Evolutionary conservation across 2,329 filamentous ascomycete species (phyloP).

Genomic region (Fusarium foetens): DNA sequence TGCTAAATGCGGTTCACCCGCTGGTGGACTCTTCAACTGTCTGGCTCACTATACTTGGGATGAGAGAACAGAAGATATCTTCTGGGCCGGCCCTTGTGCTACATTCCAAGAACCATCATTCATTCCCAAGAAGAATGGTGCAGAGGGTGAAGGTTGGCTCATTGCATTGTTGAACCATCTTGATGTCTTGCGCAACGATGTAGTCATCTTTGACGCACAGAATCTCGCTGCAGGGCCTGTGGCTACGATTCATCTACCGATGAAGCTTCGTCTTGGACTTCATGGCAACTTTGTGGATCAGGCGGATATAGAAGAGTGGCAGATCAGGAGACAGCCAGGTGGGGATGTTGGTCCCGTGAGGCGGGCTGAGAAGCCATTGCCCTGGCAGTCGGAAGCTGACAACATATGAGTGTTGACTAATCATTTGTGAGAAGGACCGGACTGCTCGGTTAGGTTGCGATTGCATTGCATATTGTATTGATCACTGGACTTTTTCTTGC

Average conservation of each 20-base stretch:
- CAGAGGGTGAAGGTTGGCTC: not conserved
- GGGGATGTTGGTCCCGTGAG: not conserved
- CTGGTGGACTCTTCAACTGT: slow-evolving; percentile 13
- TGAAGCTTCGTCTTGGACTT: slow-evolving; percentile 13
- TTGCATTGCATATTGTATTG: not conserved
- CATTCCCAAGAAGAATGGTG: not conserved
- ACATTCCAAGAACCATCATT: slow-evolving; percentile 15
- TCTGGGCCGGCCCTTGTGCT: not conserved
- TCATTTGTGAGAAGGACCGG: not conserved
- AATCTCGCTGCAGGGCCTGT: slow-evolving; percentile 1
- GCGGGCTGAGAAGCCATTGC: not conserved
- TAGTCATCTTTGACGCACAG: slow-evolving; percentile 3
- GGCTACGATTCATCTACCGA: not conserved
- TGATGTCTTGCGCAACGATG: slow-evolving; percentile 9
- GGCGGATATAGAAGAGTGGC: slow-evolving; percentile 17
- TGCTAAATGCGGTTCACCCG: not conserved
- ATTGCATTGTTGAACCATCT: slow-evolving; percentile 15
- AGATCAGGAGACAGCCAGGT: not conserved
- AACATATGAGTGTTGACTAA: accelerated
- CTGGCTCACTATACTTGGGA: slow-evolving; percentile 15
- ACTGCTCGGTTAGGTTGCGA: accelerated
- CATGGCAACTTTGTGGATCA: slow-evolving; percentile 22
- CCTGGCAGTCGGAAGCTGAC: not conserved
- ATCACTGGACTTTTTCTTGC: not conserved
- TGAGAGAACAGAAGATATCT: not conserved